These are phyloP conservation scores for Sutorius australiensis DNA, from an alignment of 768 basidiomycete genomes.

Conservation along the genomic window DNA sequence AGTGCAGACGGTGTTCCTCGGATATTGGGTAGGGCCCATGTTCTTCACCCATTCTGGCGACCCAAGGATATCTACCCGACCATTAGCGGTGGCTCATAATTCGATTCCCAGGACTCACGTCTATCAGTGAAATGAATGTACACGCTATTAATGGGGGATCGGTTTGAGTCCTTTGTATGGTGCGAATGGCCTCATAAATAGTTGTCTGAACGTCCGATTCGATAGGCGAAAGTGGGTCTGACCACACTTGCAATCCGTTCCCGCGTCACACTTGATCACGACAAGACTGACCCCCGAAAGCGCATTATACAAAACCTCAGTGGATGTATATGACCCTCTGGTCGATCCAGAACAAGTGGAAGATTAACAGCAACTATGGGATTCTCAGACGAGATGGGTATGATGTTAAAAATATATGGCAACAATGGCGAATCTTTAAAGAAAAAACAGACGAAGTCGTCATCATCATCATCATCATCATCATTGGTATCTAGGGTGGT, in stretches of 20 bases:
- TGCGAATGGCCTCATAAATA: slow-evolving; percentile 31
- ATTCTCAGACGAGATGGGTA: slow-evolving; percentile 45
- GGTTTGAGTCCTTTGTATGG: slow-evolving; percentile 28
- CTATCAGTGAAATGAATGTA: slow-evolving; percentile 34
- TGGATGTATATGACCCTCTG: slow-evolving; percentile 34
- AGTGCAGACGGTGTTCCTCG: slow-evolving; percentile 41
- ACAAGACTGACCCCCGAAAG: slow-evolving; percentile 37
- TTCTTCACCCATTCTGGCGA: slow-evolving; percentile 36
- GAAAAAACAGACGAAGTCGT: slow-evolving; percentile 27
- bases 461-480: slow-evolving; percentile 34
- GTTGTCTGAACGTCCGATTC: slow-evolving; percentile 33
- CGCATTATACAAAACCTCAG: slow-evolving; percentile 38
- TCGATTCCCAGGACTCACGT: slow-evolving; percentile 30
- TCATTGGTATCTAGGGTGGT: slow-evolving; percentile 52
- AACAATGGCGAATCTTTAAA: slow-evolving; percentile 40
- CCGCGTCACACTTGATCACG: slow-evolving; percentile 27
- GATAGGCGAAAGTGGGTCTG: slow-evolving; percentile 33
- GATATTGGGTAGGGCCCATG: slow-evolving; percentile 36
- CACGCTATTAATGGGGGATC: slow-evolving; percentile 28
- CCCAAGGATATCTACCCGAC: slow-evolving; percentile 41
- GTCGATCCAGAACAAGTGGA: slow-evolving; percentile 39
- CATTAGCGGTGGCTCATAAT: slow-evolving; percentile 9
- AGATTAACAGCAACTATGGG: slow-evolving; percentile 40
- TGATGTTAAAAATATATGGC: slow-evolving; percentile 44
- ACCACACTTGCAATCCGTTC: slow-evolving; percentile 31